These are phyloP conservation scores for Nannochloris sp. DNA, from an alignment of 139 green algal genomes.

Conservation along the genomic window DNA sequence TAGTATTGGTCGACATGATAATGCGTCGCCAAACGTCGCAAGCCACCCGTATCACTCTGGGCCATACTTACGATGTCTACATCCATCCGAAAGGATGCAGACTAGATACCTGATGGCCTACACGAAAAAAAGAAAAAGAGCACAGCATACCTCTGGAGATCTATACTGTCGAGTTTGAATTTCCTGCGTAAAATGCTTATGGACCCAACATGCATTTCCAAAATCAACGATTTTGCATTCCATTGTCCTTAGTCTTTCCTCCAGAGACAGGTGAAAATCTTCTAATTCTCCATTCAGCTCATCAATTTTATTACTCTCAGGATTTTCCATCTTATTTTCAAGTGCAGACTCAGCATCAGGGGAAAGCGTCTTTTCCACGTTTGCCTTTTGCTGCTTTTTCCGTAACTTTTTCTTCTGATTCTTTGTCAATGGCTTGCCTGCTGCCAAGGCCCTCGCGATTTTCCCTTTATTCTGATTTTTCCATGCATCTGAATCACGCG, in stretches of 20 bases:
- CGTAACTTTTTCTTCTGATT: conserved; percentile 91
- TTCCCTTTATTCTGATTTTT: conserved; percentile 13
- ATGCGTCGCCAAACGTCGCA: conserved; percentile 21
- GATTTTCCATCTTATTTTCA: conserved; percentile 66
- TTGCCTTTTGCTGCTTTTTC: conserved; percentile 49
- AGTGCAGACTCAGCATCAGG: background rate
- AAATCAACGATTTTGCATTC: conserved; percentile 93
- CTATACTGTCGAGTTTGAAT: conserved; percentile 98
- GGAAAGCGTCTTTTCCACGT: background rate
- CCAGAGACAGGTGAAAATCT: conserved; percentile 12
- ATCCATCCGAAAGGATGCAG: conserved; percentile 18
- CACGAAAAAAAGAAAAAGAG: background rate
- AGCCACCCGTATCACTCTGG: conserved; percentile 22
- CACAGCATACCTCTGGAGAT: conserved; percentile 53
- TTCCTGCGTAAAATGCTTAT: conserved; percentile 95
- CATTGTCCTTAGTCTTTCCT: conserved; percentile 30
- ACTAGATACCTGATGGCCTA: conserved; percentile 36
- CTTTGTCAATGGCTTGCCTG: conserved; percentile 48
- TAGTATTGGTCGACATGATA: background rate
- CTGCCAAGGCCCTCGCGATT: conserved; percentile 14
- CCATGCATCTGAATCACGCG: background rate
- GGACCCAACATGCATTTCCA: conserved; percentile 96
- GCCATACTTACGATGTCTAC: conserved; percentile 32
- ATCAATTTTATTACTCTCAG: conserved; percentile 79
- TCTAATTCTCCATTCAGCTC: conserved; percentile 3